Base-by-base conservation (phyloP, 306 rosid genomes). In the Vigna mungo region DNA sequence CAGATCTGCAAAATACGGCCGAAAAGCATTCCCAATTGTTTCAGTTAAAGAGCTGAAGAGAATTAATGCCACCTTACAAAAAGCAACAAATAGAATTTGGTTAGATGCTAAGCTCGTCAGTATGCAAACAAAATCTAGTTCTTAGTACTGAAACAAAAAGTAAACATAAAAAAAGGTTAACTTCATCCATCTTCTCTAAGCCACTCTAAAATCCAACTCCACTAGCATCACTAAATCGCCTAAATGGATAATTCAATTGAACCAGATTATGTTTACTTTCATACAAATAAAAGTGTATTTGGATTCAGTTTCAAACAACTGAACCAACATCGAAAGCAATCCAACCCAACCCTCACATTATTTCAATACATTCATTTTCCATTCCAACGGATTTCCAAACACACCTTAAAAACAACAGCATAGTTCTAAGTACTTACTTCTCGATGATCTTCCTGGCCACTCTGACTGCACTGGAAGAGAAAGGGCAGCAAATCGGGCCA, bases 41-140 rank as follows among this genome's bases (percentile, higher is more conserved):
- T 96, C 99, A 30, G 99, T 96, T 77, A 96, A 85, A 47, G 99
- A 96, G 82, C 99, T 93, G 91, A 96, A 96, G 71, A 96, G 96
- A 82, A 96, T 91, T 83, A 96, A 85, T 14, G 98, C 97, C 83
- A 96, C 99, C 99, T 96, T 78, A 48, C 73, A 69, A 82, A 85
- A 82, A 54, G 44, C 77, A 76, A 0, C n/a, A 56, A 41, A 59
- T 43, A 74, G 59, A 9, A 79, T 23, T 52, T 27, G 15, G 78
- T 80, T 51, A 85, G 65, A 76, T 21, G 52, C 67, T 71, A 15
- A 86, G 82, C 12, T 63, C 7, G 21, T 80, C 27, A 72, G 70
- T 67, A 77, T 67, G 74, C 16, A 18, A 9, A 12, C 49, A 44
- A 44, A 16, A 44, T 43, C 3, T 13, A 43, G n/a, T 7, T 21